Evolutionary conservation across 805 yeast genomes (phyloP), one percentile per base, ranked within the genome.

Genomic region (Candida loeiensis): DNA sequence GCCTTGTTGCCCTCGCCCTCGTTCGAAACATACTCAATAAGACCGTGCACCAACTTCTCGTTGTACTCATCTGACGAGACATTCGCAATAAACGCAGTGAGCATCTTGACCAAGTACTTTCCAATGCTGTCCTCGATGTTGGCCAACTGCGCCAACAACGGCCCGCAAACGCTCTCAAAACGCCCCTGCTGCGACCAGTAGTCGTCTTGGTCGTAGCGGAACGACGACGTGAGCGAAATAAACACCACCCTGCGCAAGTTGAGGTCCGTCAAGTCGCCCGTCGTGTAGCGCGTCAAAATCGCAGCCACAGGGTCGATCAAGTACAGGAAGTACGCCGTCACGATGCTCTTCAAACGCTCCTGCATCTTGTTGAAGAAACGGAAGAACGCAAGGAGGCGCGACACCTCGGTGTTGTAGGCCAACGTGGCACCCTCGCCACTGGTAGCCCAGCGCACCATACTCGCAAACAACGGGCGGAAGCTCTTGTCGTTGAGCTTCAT

Each of bases 401-500:
- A 77, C 12, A 60, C 53, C 54, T 76, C 80, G 13, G 74, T 62
- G 28, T 76, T 73, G 19, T 55, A 55, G 4, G 60, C 49, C 36
- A 73, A 62, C 3, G 58, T 64, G 9, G 76, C 75, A 31, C 85
- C 89, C 59, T 83, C 95, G 43, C 89, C 95, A 46, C 81, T 85
- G 51, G 86, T 76, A 2, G 96, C 95, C 99, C 99, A 93, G 58
- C 89, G 79, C 9, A 85, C 89, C 51, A 88, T 69, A 18, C 82
- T 71, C 5, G 90, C 91, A 64, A 93, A 93, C 56, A 87, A 69
- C 14, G 99, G 99, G 56, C 97, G 79, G 74, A 93, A 93, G 16
- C 82, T 77, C 66, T 87, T 88, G 59, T 93, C 99, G 58, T 93
- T 93, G 64, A 93, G 75, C 63, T 91, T 90, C 82, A 93, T 74